phyloP scores from a whole-genome alignment of 768 basidiomycete species.

The Suillus fuscotomentosus region DNA sequence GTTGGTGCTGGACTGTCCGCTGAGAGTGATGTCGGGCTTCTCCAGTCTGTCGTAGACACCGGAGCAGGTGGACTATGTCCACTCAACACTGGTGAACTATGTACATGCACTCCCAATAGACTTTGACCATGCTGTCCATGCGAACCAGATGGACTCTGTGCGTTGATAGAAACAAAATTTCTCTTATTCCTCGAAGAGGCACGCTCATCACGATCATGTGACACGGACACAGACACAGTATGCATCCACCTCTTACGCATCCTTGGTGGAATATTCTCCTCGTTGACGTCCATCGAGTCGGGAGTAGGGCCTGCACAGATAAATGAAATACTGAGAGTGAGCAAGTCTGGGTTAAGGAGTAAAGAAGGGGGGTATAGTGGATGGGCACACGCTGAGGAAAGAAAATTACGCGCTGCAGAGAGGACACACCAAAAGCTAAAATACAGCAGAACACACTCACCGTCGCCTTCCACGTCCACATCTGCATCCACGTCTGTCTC shows the following conservation, averaged over 20 bases:
- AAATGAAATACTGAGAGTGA: background rate
- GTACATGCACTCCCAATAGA: background rate
- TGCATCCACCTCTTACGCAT: conserved; percentile 52
- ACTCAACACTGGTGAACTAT: background rate
- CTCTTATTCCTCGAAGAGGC: background rate
- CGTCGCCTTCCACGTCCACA: conserved; percentile 17
- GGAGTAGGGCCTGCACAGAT: conserved; percentile 4
- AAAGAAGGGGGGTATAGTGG: too few species aligned
- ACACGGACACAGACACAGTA: background rate
- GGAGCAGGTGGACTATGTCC: conserved; percentile 3
- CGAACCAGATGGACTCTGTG: background rate
- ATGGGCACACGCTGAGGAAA: background rate
- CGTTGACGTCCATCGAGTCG: conserved; percentile 17
- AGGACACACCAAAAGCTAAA: background rate
- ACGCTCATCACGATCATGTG: background rate
- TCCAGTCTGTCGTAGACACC: conserved; percentile 23
- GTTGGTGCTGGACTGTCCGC: conserved; percentile 9
- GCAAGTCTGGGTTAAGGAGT: background rate
- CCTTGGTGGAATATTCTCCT: conserved; percentile 56
- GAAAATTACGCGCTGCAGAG: background rate
- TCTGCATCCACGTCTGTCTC: conserved; percentile 8
- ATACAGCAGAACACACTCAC: conserved; percentile 15
- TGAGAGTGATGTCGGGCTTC: conserved; percentile 17
- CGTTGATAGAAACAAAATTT: background rate
- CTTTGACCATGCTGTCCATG: background rate